Evolutionary conservation across 768 basidiomycete genomes (phyloP), one percentile per base, ranked within the genome.

Genomic region (Neoboletus brunneissimus): DNA sequence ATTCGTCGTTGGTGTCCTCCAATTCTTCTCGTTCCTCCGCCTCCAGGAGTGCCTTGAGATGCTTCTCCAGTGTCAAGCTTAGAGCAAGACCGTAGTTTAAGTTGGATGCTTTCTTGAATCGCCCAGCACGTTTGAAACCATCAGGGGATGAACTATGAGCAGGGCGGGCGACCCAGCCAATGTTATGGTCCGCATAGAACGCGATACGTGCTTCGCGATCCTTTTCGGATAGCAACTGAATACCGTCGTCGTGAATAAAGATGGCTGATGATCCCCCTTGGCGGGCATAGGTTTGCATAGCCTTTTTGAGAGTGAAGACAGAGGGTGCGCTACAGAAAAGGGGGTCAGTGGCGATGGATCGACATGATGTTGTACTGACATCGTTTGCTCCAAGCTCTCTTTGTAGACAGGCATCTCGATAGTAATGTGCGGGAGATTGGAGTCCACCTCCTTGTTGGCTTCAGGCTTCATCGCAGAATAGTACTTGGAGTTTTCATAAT

Each of bases 81-180:
- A 81, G 63, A 18, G 67, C 72, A 11, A 81, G 75, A 8, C 83
- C 91, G 57, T 88, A 94, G 70, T 95, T 96, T 83, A 95, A 83
- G 71, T 96, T 96, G 29, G 85, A 87, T 2, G 92, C 92, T 69
- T 96, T 96, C 79, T 96, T 96, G 82, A 96, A 96, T 11, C 92
- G 81, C 9, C 94, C 93, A 0, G 88, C 70, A 31, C 76, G 72
- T n/a, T 71, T 74, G 54, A 72, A 72, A 5, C 66, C 72, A 16
- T 27, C 48, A 1, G 59, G 52, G 5, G 62, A 38, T 0, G 58
- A 54, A 0, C 44, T 27, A 9, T 86, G 82, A 53, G 66, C 70
- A 0, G 85, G 85, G 34, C 85, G 76, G 22, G 85, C 81, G 48
- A 84, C 80, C 75, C 80, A 86, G 18, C 79, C 85, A 44, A 86